Evolutionary conservation across 1,284 basidiomycete species (phyloP).

Genomic region (Xanthoconium separans): DNA sequence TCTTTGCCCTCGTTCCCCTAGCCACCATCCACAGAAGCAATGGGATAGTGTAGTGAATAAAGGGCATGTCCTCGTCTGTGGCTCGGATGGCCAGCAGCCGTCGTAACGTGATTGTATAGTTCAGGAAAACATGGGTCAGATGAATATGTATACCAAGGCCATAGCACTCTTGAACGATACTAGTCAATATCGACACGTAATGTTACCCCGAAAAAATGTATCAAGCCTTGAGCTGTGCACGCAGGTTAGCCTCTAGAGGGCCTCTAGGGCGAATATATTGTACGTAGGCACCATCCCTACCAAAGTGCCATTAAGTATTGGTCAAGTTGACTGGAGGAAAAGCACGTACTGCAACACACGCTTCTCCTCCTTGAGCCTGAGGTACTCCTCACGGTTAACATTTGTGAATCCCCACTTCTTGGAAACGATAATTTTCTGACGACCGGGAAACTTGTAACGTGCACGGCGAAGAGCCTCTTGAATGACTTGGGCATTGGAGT

Average conservation of each 20-base stretch:
- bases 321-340: background rate
- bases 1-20: slow-evolving; percentile 83
- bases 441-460: slow-evolving; percentile 99
- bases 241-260: slow-evolving; percentile 81
- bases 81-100: background rate
- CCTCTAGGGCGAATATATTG: slow-evolving; percentile 92
- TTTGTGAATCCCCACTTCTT: slow-evolving; percentile 99
- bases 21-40: slow-evolving; percentile 56
- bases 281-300: slow-evolving; percentile 80
- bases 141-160: slow-evolving; percentile 3
- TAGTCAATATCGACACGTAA: slow-evolving; percentile 19
- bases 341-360: slow-evolving; percentile 76
- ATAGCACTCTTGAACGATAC: slow-evolving; percentile 19
- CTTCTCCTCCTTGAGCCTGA: slow-evolving; percentile 87
- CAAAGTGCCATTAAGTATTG: slow-evolving; percentile 2
- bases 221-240: slow-evolving; percentile 76
- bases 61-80: slow-evolving; percentile 35
- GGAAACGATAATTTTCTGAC: slow-evolving; percentile 98
- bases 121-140: background rate
- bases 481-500: slow-evolving; percentile 84
- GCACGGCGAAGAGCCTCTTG: slow-evolving; percentile 97
- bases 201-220: background rate
- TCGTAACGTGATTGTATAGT: background rate
- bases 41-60: slow-evolving; percentile 76
- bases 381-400: slow-evolving; percentile 89